Conservation (phyloP, 1,284 basidiomycete species). For the Apiotrichum mycotoxinovorans region DNA sequence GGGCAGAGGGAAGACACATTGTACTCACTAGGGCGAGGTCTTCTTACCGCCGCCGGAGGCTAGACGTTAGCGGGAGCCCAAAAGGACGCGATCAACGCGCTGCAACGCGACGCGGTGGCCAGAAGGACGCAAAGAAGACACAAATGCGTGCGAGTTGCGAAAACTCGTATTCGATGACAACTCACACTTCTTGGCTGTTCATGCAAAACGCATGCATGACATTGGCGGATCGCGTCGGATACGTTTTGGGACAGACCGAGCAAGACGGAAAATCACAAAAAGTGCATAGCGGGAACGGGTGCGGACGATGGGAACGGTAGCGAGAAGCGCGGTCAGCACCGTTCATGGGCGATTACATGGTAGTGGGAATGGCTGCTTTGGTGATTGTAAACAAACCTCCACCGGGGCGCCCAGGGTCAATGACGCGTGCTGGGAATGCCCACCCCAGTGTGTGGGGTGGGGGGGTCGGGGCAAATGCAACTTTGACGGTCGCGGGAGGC, state of each 20-base stretch:
- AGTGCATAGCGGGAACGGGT: neutral
- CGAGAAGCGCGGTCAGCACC: neutral
- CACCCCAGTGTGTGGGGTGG: neutral
- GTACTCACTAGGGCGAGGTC: conserved; percentile 44
- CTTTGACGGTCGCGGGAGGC: neutral
- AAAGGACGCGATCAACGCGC: neutral
- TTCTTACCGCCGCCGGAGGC: conserved; percentile 15
- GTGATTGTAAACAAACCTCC: neutral
- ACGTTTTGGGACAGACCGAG: too few relatives aligned
- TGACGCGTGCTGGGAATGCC: neutral
- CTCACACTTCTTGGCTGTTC: conserved; percentile 1
- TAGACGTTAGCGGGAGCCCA: neutral
- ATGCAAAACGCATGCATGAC: neutral
- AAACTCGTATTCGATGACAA: too few relatives aligned
- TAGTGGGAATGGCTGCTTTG: neutral
- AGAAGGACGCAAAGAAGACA: neutral
- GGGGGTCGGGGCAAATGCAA: neutral
- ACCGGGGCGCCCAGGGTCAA: neutral
- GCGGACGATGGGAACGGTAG: neutral
- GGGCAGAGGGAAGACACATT: neutral
- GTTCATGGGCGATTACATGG: neutral
- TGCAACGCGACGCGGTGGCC: neutral
- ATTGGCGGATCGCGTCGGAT: neutral
- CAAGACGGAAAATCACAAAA: too few relatives aligned
- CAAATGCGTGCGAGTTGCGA: too few relatives aligned